Base-by-base conservation (phyloP, 257 asterid species). In the Solanum megistacrolobum region DNA sequence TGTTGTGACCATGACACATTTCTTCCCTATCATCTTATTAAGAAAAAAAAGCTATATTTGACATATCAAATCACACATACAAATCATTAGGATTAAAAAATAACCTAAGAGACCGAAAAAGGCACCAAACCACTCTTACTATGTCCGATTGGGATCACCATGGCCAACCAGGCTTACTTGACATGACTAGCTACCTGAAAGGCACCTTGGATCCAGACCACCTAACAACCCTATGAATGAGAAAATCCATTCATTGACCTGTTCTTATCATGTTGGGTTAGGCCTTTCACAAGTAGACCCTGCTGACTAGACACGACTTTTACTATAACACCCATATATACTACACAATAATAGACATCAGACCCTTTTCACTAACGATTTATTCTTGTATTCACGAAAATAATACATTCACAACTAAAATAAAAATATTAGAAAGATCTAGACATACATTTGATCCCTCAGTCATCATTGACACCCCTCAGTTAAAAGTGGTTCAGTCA, bases 1-100 rank as follows among this genome's bases (percentile, higher is more conserved):
- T 82, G 95, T 92, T 48, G 88, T 10, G 14, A 92, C 12, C 90
- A 88, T 88, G 34, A 86, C 91, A 27, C 90, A 89, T 55, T 91
- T 90, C 87, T 89, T 88, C 29, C 95, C 93, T 5, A 83, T 88
- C 60, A 87, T 10, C 48, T 86, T 90, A 60, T 66, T 34, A 46
- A 88, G 75, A 68, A 84, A 35, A 46, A 91, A 55, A 90, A 87
- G 23, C 89, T 87, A 93, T 93, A 90, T 84, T 39, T 83, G 32
- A 85, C 32, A 76, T 12, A 14, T 27, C 20, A 35, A 36, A 25
- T 52, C 32, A 68, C 32, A 65, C 6, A n/a, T 21, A 60, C 1
- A 9, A 60, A 60, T 9, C 27, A n/a, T 60, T 23, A 60, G 69
- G 69, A 60, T 23, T 21, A 8, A 23, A 60, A 60, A 60, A n/a